Base-by-base conservation (phyloP, 768 basidiomycete species). In the Fistulinella prunicolor region DNA sequence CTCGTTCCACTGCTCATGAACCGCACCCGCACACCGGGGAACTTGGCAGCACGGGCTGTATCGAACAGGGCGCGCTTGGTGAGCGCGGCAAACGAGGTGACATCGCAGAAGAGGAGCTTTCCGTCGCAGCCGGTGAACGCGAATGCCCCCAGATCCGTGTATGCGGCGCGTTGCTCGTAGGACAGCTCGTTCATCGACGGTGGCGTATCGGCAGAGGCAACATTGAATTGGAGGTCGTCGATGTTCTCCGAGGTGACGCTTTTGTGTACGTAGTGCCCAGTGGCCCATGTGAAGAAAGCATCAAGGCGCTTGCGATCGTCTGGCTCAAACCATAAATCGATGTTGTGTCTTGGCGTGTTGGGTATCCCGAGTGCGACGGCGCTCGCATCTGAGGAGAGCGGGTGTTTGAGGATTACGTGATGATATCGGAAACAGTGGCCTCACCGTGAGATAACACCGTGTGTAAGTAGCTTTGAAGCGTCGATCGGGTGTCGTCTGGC, bases 401-500 rank as follows among this genome's bases (percentile, higher is more conserved):
- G 9, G 36, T 14, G 9, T 28, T 12, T 28, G 28, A 28, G 28
- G 28, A 28, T 12, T 28, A 28, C 6, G 28, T 6, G 13, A 26
- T 20, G 13, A n/a, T 16, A 44, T 20, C 12, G 16, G 21, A 13
- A 46, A 38, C 3, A 7, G 2, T 13, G 3, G 3, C 17, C 59
- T 40, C 19, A 60, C 59, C 60, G 2, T 60, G 59, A 29, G 13
- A 32, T 16, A 59, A n/a, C 6, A 52, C n/a, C 0, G 59, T 60
- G 14, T 62, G 59, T 1, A 60, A 56, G 42, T 60, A 55, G 20
- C 45, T 59, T 13, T 13, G 35, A 10, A 60, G 45, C 22, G 43
- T 52, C 7, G 32, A 42, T 13, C 36, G 48, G 1, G 44, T 47
- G 3, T 48, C 52, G 4, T 46, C 40, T 6, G 48, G 26, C 6